phyloP scores from a whole-genome alignment of 192 early-diverging fungal species.

The Linnemannia elongata region DNA sequence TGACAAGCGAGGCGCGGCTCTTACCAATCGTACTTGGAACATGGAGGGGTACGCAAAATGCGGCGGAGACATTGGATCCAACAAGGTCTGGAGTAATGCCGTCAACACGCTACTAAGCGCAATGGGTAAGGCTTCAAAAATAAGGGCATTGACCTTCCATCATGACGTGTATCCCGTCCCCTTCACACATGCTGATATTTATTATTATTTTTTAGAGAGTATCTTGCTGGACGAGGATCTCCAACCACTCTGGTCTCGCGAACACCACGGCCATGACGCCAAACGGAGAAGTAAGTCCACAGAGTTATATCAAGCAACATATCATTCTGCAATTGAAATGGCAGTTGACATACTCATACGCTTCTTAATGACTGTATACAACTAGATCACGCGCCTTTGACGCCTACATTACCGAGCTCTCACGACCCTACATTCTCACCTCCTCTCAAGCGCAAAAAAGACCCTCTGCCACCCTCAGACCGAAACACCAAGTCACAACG shows the following conservation, averaged over 20 bases:
- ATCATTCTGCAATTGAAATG: not conserved
- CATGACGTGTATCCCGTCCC: not conserved
- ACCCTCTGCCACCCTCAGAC: conserved; percentile 24
- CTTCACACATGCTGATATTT: not conserved
- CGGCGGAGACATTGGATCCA: not conserved
- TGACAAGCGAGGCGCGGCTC: not conserved
- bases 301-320: not conserved
- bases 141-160: not conserved
- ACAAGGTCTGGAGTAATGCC: conserved; percentile 52
- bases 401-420: conserved; percentile 24
- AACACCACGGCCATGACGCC: conserved; percentile 27
- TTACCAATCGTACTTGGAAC: not conserved
- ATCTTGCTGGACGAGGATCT: conserved; percentile 51
- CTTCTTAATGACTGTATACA: not conserved
- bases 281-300: conserved; percentile 39
- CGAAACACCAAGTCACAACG: conserved; percentile 46
- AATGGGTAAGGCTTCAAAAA: conserved; percentile 30
- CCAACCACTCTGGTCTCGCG: conserved; percentile 48
- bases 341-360: not conserved
- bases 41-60: conserved; percentile 13
- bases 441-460: conserved; percentile 52
- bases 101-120: conserved; percentile 50
- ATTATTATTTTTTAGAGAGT: conserved; percentile 31
- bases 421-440: conserved; percentile 51
- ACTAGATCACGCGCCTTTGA: conserved; percentile 22